Percentiles rank a stretch among this genome's conserved stretches.
These are phyloP conservation scores for Rhynchosporium agropyri DNA, from an alignment of 2,329 filamentous ascomycete genomes.

Conservation along the genomic window DNA sequence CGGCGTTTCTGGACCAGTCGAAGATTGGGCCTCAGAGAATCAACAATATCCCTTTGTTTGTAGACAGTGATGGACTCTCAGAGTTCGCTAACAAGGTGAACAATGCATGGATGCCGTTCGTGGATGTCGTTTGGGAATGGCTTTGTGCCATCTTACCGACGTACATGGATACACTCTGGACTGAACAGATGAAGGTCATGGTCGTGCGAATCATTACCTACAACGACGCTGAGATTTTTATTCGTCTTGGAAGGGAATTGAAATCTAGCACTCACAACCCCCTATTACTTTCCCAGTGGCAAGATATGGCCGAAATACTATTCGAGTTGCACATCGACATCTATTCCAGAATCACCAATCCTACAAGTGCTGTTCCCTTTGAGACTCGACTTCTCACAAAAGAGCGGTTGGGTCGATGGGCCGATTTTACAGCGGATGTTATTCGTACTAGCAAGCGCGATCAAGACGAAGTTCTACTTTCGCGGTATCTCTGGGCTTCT, in stretches of 20 bases:
- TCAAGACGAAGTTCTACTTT: constrained; percentile 46
- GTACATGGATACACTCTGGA: constrained; percentile 60
- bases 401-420: constrained; percentile 64
- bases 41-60: constrained; percentile 51
- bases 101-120: constrained; percentile 54
- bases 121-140: constrained; percentile 64
- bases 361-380: constrained; percentile 57
- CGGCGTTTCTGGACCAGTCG: constrained; percentile 65
- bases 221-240: constrained; percentile 56
- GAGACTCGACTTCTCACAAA: constrained; percentile 55
- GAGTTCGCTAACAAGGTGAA: constrained; percentile 55
- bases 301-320: constrained; percentile 59
- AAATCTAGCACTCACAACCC: constrained; percentile 28
- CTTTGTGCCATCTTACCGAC: constrained; percentile 52
- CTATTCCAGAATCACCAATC: constrained; percentile 63
- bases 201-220: constrained; percentile 56
- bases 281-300: constrained; percentile 45
- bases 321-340: constrained; percentile 71
- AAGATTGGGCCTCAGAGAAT: constrained; percentile 57
- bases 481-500: constrained; percentile 69
- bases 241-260: constrained; percentile 50
- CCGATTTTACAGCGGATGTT: constrained; percentile 56
- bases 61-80: constrained; percentile 55
- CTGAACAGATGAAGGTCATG: constrained; percentile 57
- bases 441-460: constrained; percentile 43